These are phyloP conservation scores for Olyra latifolia DNA, from an alignment of 176 grass and related monocot species.

Conservation along the genomic window DNA sequence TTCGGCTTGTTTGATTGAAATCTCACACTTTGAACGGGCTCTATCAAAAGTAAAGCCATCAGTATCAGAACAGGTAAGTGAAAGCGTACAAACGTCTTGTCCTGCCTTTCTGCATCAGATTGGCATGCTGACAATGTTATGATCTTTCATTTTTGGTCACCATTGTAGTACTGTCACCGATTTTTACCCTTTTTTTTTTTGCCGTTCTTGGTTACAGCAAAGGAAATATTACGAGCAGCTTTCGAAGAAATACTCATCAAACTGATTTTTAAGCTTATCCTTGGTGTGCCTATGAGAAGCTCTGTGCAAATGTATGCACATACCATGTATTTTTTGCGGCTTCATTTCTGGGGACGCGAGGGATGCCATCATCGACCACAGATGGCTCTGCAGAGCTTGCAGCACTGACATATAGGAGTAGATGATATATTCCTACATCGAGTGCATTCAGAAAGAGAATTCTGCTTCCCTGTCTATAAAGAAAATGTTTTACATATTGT, in stretches of 20 bases:
- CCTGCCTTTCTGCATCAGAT: background rate
- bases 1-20: slow-evolving; percentile 43
- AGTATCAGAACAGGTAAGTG: slow-evolving; percentile 68
- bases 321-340: background rate
- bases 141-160: background rate
- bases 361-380: background rate
- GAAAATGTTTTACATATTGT: too few species aligned
- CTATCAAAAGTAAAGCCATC: slow-evolving; percentile 68
- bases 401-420: background rate
- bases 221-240: slow-evolving; percentile 52
- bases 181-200: slow-evolving; percentile 18
- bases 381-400: background rate
- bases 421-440: too few species aligned
- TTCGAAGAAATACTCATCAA: slow-evolving; percentile 45
- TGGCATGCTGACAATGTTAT: background rate
- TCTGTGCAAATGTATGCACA: background rate
- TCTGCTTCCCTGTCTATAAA: background rate
- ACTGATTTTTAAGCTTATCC: background rate
- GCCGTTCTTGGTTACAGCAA: slow-evolving; percentile 41
- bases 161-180: background rate
- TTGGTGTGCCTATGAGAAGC: background rate
- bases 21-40: slow-evolving; percentile 59
- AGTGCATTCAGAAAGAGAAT: background rate
- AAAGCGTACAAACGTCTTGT: background rate
- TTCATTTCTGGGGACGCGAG: background rate